Conservation (phyloP, 116 monocot genomes). For the Papilionanthe hybrid region DNA sequence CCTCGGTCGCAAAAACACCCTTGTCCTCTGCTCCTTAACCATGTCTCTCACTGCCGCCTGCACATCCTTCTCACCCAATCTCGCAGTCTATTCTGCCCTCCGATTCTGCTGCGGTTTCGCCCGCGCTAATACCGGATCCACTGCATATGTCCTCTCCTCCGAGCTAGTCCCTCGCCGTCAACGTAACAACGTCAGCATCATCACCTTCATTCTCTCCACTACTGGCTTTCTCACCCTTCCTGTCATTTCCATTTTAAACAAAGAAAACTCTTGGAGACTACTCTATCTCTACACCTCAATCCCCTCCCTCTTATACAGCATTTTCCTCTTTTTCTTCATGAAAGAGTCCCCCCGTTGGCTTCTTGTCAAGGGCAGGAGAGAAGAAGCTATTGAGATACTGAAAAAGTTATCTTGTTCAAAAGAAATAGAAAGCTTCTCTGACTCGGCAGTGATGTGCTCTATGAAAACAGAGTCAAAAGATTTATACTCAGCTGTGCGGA, state of each 20-base stretch:
- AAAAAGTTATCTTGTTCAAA: no score
- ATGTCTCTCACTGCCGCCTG: constrained; percentile 36
- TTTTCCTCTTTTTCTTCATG: constrained; percentile 41
- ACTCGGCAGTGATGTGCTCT: no score
- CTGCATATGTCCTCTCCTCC: constrained; percentile 52
- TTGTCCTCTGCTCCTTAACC: constrained; percentile 43
- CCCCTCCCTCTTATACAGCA: constrained; percentile 33
- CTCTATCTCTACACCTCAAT: constrained; percentile 38
- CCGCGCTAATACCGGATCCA: constrained; percentile 47
- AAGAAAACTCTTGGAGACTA: no score
- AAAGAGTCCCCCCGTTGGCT: constrained; percentile 81
- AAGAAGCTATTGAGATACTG: no score
- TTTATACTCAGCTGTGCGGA: background rate
- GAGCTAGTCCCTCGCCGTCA: constrained; percentile 61
- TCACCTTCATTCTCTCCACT: constrained; percentile 86
- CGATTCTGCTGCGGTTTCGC: constrained; percentile 56
- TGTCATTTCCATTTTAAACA: constrained; percentile 29
- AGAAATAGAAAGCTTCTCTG: no score
- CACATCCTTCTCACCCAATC: constrained; percentile 46
- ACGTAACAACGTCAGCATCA: constrained; percentile 63
- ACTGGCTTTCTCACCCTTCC: constrained; percentile 66
- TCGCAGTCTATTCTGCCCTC: constrained; percentile 45
- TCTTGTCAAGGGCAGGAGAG: background rate
- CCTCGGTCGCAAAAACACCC: constrained; percentile 47
- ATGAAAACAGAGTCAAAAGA: background rate